These are phyloP conservation scores for Xylaria sp. DNA, from an alignment of 2,329 filamentous ascomycete species.

Conservation along the genomic window DNA sequence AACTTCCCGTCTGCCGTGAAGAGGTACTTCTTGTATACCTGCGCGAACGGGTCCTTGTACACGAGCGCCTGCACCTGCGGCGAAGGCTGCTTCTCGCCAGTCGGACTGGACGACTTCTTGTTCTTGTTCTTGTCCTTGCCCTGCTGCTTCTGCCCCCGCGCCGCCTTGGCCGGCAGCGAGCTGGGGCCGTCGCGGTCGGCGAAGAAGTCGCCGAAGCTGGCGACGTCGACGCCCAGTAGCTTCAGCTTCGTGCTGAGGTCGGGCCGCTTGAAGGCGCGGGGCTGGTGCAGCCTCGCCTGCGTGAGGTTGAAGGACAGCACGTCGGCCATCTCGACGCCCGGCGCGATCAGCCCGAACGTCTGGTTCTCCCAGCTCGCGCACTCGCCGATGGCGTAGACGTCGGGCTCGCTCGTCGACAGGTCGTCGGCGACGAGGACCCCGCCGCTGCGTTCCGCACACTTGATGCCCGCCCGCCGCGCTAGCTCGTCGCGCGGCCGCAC, in stretches of 20 bases:
- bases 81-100: conserved; percentile 59
- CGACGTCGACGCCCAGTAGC: conserved; percentile 88
- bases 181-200: conserved; percentile 86
- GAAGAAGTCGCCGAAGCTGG: conserved; percentile 94
- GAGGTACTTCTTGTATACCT: conserved; percentile 93
- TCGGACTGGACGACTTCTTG: conserved; percentile 55
- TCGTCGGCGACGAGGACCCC: conserved; percentile 77
- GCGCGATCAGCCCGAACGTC: conserved; percentile 88
- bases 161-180: conserved; percentile 70
- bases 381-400: conserved; percentile 89
- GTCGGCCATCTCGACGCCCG: conserved; percentile 92
- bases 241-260: conserved; percentile 94
- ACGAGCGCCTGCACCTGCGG: conserved; percentile 82
- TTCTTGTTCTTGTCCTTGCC: not conserved
- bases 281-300: conserved; percentile 76
- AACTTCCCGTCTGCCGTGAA: conserved; percentile 92
- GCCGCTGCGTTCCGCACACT: conserved; percentile 76
- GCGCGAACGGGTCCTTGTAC: conserved; percentile 87
- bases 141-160: conserved; percentile 45
- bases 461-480: conserved; percentile 74
- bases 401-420: conserved; percentile 74
- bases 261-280: conserved; percentile 78
- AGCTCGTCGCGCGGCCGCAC: conserved; percentile 84
- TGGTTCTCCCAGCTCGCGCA: conserved; percentile 90
- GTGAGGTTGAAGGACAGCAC: conserved; percentile 92